Conservation (phyloP, 805 yeast genomes). For the Barnettozyma siamensis region DNA sequence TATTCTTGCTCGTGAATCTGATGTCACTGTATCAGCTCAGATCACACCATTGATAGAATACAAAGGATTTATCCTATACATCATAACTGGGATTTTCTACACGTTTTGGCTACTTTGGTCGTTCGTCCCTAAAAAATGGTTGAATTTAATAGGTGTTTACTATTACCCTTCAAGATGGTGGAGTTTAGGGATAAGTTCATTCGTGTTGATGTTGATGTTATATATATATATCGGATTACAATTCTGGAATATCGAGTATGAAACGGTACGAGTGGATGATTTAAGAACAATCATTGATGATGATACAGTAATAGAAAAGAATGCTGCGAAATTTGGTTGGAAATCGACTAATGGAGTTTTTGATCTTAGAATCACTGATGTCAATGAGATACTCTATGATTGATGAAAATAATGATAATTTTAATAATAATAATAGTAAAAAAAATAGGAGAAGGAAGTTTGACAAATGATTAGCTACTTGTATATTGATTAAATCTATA, state of each 20-base stretch:
- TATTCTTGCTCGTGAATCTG: conserved; percentile 56
- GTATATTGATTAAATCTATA: too few species aligned
- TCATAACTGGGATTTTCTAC: conserved; percentile 54
- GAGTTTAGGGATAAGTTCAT: conserved; percentile 76
- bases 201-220: conserved; percentile 62
- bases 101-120: conserved; percentile 69
- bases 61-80: conserved; percentile 80
- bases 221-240: conserved; percentile 68
- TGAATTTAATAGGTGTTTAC: conserved; percentile 48
- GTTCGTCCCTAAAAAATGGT: conserved; percentile 52
- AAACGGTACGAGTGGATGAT: conserved; percentile 55
- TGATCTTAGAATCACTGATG: conserved; percentile 73
- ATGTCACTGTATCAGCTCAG: conserved; percentile 54
- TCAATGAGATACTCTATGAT: conserved; percentile 56
- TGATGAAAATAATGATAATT: too few species aligned
- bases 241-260: conserved; percentile 69
- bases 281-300: conserved; percentile 64
- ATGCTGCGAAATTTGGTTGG: conserved; percentile 37
- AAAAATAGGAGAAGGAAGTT: too few species aligned
- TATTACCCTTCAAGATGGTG: conserved; percentile 90
- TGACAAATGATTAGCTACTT: too few species aligned
- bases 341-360: conserved; percentile 76
- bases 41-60: conserved; percentile 66
- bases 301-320: conserved; percentile 30
- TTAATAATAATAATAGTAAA: too few species aligned